Conservation (phyloP, 805 yeast genomes). For the Teunomyces atbi region DNA sequence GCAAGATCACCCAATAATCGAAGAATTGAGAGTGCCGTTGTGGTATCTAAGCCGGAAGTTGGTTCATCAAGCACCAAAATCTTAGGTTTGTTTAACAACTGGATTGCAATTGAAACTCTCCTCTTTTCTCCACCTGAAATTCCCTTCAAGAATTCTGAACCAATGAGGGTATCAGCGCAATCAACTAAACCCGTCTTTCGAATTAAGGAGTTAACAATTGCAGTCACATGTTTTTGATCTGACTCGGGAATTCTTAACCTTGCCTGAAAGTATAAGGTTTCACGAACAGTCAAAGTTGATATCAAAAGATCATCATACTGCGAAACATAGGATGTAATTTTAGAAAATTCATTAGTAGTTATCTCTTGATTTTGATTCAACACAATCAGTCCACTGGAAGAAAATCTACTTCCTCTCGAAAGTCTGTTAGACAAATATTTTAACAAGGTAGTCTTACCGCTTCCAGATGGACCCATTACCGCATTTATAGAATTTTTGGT, state of each 20-base stretch:
- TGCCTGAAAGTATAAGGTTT: constrained; percentile 25
- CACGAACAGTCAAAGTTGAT: constrained; percentile 25
- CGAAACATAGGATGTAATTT: constrained; percentile 22
- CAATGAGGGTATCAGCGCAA: constrained; percentile 27
- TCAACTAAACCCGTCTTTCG: constrained; percentile 23
- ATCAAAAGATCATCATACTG: constrained; percentile 24
- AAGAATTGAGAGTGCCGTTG: constrained; percentile 22
- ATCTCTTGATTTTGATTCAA: constrained; percentile 16
- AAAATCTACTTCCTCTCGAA: constrained; percentile 11
- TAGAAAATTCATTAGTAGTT: constrained; percentile 14
- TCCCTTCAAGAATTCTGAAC: constrained; percentile 21
- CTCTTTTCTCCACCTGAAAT: constrained; percentile 29
- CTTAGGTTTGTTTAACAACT: constrained; percentile 22
- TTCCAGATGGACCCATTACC: constrained; percentile 48
- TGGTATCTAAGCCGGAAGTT: constrained; percentile 26
- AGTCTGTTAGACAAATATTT: constrained; percentile 27
- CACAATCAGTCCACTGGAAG: constrained; percentile 14
- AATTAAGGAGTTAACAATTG: constrained; percentile 15
- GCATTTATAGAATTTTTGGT: constrained; percentile 34
- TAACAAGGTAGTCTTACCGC: constrained; percentile 43
- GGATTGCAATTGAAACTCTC: constrained; percentile 27
- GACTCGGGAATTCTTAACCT: constrained; percentile 19
- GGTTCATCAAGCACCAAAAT: constrained; percentile 27
- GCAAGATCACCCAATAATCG: constrained; percentile 19
- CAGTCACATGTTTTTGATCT: constrained; percentile 17